phyloP scores from a whole-genome alignment of 257 asterid species.

The Przewalskia tangutica region DNA sequence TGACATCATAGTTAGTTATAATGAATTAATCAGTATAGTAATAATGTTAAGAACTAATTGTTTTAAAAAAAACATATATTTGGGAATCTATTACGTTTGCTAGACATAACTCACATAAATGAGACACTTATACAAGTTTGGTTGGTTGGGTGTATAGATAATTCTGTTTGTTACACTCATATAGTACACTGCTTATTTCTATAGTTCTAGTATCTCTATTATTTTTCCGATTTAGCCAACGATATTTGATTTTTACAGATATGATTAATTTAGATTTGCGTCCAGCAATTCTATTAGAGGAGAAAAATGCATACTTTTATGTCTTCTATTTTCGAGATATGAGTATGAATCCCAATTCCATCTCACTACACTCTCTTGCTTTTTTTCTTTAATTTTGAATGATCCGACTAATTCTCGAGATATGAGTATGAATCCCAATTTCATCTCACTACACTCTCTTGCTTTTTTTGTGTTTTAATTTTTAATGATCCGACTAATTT shows the following conservation, averaged over 20 bases:
- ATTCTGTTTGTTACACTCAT: neutral
- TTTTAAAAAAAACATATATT: neutral
- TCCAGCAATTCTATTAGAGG: neutral
- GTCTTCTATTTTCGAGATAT: too few species aligned
- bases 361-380: too few species aligned
- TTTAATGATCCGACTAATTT: neutral
- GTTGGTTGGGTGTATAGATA: neutral
- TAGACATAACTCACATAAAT: neutral
- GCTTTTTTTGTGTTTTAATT: too few species aligned
- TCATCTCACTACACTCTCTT: too few species aligned
- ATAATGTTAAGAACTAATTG: neutral
- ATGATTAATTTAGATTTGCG: neutral
- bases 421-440: too few species aligned
- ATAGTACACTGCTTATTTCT: neutral
- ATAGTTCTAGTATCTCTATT: too few species aligned
- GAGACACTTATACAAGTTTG: neutral
- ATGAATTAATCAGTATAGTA: neutral
- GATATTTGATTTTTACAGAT: too few species aligned
- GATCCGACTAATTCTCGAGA: too few species aligned
- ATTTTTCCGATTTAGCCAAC: too few species aligned
- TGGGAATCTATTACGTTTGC: neutral
- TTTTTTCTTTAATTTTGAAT: too few species aligned
- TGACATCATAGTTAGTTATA: conserved; percentile 1
- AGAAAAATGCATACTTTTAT: neutral
- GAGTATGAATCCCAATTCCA: too few species aligned